A percentile compares a stretch with the other conserved stretches of the same genome.
Conservation (phyloP, 2,329 filamentous ascomycete species). For the Ophiostoma himal-ulmi region DNA sequence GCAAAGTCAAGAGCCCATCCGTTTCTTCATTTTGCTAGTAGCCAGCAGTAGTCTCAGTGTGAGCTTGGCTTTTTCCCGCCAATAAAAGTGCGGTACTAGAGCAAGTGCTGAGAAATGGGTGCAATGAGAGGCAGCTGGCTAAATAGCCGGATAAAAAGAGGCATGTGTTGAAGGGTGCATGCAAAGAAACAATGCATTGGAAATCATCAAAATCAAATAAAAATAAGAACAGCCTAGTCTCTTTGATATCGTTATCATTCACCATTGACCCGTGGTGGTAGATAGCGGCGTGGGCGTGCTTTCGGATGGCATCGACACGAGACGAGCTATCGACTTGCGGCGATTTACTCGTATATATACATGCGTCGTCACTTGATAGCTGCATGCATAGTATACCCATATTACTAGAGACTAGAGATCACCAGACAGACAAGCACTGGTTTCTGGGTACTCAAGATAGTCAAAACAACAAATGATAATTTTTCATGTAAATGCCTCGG, state of each 20-base stretch:
- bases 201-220: not conserved
- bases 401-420: not conserved
- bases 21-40: not conserved
- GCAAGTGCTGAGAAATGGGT: slow-evolving; percentile 15
- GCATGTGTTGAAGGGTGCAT: not conserved
- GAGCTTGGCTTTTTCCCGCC: slow-evolving; percentile 14
- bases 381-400: too few relatives aligned
- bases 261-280: not conserved
- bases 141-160: slow-evolving; percentile 12
- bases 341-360: not conserved
- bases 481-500: slow-evolving; percentile 3
- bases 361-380: not conserved
- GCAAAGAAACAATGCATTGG: not conserved
- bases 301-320: not conserved
- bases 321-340: not conserved
- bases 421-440: too few relatives aligned
- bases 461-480: not conserved
- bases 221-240: not conserved
- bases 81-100: slow-evolving; percentile 14
- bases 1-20: not conserved
- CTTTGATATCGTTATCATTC: not conserved
- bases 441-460: not conserved
- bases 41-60: too few relatives aligned
- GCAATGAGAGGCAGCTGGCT: slow-evolving; percentile 9
- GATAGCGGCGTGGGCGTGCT: not conserved